These are phyloP conservation scores for Citrus cavaleriei DNA, from an alignment of 345 rosid genomes.

Conservation along the genomic window DNA sequence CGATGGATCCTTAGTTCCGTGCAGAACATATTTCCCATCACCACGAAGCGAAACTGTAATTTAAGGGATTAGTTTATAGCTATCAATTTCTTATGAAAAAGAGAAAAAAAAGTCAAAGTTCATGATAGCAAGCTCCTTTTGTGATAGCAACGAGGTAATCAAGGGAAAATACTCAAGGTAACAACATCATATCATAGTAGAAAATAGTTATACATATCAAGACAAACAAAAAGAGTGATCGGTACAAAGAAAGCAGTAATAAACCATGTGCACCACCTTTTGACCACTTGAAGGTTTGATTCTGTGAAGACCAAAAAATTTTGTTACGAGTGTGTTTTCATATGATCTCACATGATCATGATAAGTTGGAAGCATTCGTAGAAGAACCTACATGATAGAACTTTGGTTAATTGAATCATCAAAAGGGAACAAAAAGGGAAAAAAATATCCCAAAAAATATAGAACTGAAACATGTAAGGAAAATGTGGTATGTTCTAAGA, in stretches of 20 bases:
- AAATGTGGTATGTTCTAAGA: background rate
- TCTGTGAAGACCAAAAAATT: constrained; percentile 98
- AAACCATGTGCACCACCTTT: constrained; percentile 49
- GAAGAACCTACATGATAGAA: constrained; percentile 64
- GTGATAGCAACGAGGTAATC: background rate
- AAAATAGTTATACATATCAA: background rate
- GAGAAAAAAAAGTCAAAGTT: constrained; percentile 1
- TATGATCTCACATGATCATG: constrained; percentile 86
- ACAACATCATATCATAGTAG: background rate
- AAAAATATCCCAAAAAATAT: constrained; percentile 3
- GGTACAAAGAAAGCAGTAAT: background rate
- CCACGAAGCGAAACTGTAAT: constrained; percentile 93
- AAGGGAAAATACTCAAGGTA: constrained; percentile 6
- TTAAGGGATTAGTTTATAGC: constrained; percentile 16
- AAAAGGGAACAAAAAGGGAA: background rate
- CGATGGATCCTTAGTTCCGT: constrained; percentile 93
- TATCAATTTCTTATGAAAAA: constrained; percentile 22
- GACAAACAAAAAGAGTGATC: background rate
- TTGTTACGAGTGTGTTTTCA: constrained; percentile 94
- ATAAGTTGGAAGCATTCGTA: constrained; percentile 95
- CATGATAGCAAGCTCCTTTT: constrained; percentile 4
- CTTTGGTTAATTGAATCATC: constrained; percentile 17
- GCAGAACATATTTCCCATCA: constrained; percentile 99
- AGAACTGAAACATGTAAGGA: background rate
- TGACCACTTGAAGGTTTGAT: constrained; percentile 98